phyloP scores from a whole-genome alignment of 352 stramenopile genomes.

The Globisporangium acanthophoron region DNA sequence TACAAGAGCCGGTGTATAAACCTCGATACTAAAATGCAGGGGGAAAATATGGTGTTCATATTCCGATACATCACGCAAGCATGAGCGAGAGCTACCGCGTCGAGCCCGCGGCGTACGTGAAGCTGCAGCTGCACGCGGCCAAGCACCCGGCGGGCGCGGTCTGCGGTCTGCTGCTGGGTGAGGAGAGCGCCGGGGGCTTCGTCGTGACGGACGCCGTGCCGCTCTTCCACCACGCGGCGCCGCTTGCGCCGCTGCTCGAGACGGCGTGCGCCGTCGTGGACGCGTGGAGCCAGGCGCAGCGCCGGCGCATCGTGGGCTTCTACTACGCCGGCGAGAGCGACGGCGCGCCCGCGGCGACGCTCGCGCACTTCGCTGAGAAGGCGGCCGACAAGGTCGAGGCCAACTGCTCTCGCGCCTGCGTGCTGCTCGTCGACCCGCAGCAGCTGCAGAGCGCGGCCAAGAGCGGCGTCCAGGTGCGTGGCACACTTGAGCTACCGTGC shows the following conservation, averaged over 20 bases:
- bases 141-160: constrained; percentile 40
- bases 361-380: constrained; percentile 56
- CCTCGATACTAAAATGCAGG: neutral
- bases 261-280: constrained; percentile 67
- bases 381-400: constrained; percentile 60
- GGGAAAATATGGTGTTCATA: neutral
- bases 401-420: constrained; percentile 65
- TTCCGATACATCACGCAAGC: neutral
- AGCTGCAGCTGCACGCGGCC: constrained; percentile 69
- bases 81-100: constrained; percentile 64
- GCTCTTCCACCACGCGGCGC: constrained; percentile 75
- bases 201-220: constrained; percentile 54
- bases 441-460: constrained; percentile 54
- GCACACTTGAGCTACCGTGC: neutral
- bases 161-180: constrained; percentile 56
- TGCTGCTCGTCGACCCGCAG: constrained; percentile 58
- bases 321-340: constrained; percentile 45
- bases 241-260: constrained; percentile 58
- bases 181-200: constrained; percentile 39
- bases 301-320: constrained; percentile 59
- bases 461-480: constrained; percentile 37
- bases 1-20: constrained; percentile 16
- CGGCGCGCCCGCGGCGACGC: constrained; percentile 26
- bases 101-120: constrained; percentile 56
- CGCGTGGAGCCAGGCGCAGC: constrained; percentile 34